These are phyloP conservation scores for Fusarium sp. DNA, from an alignment of 2,329 filamentous ascomycete genomes.

Conservation along the genomic window DNA sequence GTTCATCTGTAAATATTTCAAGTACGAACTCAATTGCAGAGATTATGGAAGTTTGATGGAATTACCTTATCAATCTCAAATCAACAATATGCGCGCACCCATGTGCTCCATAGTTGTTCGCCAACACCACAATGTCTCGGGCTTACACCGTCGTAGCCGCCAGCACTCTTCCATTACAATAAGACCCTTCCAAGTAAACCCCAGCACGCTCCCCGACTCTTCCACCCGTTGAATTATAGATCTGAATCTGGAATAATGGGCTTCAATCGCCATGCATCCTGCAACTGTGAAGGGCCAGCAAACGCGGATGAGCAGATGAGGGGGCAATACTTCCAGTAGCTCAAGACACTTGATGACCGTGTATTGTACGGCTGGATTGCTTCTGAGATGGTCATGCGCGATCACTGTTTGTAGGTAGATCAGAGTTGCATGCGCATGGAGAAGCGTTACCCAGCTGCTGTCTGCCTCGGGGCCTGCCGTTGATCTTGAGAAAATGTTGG, in stretches of 20 bases:
- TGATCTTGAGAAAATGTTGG: background rate
- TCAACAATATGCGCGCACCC: slow-evolving; percentile 6
- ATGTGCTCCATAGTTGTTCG: slow-evolving; percentile 22
- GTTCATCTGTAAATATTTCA: too few relatives aligned
- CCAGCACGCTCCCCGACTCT: background rate
- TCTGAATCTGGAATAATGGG: background rate
- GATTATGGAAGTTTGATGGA: too few relatives aligned
- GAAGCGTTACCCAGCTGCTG: slow-evolving; percentile 20
- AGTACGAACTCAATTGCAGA: too few relatives aligned
- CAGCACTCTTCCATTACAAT: slow-evolving; percentile 25
- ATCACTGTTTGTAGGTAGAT: slow-evolving; percentile 10
- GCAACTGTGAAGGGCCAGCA: slow-evolving; percentile 25
- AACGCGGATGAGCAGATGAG: slow-evolving; percentile 19
- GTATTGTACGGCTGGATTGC: background rate
- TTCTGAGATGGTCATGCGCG: background rate
- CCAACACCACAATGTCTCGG: slow-evolving; percentile 14
- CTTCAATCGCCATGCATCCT: slow-evolving; percentile 12
- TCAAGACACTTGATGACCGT: slow-evolving; percentile 14
- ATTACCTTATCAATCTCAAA: slow-evolving; percentile 2
- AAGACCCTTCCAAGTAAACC: slow-evolving; percentile 25
- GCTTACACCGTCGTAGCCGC: slow-evolving; percentile 2
- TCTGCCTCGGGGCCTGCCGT: slow-evolving; percentile 3
- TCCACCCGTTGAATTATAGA: slow-evolving; percentile 9
- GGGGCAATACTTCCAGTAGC: slow-evolving; percentile 10
- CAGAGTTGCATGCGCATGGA: slow-evolving; percentile 9